Conservation (phyloP, 2,329 filamentous ascomycete species). For the Colletotrichum limetticola region DNA sequence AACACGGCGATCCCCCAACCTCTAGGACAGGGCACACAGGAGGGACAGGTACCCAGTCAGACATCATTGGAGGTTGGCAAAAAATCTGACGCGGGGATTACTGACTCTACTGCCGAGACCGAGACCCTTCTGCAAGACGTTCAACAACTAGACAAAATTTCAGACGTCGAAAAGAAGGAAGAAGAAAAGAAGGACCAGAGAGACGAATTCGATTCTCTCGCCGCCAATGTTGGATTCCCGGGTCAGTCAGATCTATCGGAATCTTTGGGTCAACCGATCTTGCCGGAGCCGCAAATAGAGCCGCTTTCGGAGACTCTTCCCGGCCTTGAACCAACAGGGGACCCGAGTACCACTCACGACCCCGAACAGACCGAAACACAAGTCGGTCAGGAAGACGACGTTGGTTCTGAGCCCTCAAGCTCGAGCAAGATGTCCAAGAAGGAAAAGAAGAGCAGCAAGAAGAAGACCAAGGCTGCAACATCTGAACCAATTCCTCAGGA, state of each 20-base stretch:
- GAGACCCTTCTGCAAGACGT: conserved; percentile 38
- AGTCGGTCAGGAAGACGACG: conserved; percentile 13
- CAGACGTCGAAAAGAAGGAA: conserved; percentile 40
- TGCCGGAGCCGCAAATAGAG: conserved; percentile 26
- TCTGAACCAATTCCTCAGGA: conserved; percentile 11
- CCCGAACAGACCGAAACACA: conserved; percentile 16
- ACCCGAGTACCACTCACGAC: conserved; percentile 14
- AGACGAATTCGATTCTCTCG: conserved; percentile 15
- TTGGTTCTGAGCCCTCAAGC: conserved; percentile 30
- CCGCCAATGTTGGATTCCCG: conserved; percentile 22
- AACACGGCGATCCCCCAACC: conserved; percentile 36
- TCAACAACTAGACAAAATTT: conserved; percentile 40
- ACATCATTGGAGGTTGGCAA: conserved; percentile 20
- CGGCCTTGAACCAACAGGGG: conserved; percentile 20
- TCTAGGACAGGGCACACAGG: conserved; percentile 2
- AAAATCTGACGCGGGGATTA: conserved; percentile 32
- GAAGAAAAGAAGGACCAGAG: conserved; percentile 45
- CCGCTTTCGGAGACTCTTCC: conserved; percentile 20
- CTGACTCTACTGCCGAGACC: conserved; percentile 25
- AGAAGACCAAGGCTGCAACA: conserved; percentile 27
- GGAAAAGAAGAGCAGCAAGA: conserved; percentile 37
- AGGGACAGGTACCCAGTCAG: conserved; percentile 11
- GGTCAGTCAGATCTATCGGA: conserved; percentile 20
- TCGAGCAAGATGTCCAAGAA: conserved; percentile 40
- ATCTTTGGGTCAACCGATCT: conserved; percentile 24